A percentile compares a stretch with the other conserved stretches of the same genome.
Conservation (phyloP, 2,329 filamentous ascomycete genomes). For the Magnaporthiopsis poae region DNA sequence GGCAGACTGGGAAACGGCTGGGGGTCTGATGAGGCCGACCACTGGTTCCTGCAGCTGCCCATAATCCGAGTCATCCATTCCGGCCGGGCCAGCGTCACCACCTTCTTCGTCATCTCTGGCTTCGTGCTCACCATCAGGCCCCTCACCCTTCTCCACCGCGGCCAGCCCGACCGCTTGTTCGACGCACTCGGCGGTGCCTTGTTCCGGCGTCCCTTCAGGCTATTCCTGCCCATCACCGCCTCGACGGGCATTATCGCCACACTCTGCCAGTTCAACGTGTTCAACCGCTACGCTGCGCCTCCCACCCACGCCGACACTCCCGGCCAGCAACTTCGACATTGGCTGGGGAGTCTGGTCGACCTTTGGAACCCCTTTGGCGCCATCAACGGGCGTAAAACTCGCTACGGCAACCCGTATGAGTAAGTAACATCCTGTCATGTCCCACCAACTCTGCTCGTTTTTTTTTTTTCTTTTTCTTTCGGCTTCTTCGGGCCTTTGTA, state of each 20-base stretch:
- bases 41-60: constrained; percentile 32
- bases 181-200: constrained; percentile 33
- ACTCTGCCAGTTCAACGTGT: constrained; percentile 18
- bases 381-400: background rate
- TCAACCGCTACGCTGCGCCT: constrained; percentile 10
- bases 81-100: constrained; percentile 37
- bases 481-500: constrained; percentile 24
- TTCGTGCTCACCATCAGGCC: constrained; percentile 37
- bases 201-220: constrained; percentile 37
- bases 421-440: background rate
- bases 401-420: background rate
- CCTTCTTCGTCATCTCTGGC: constrained; percentile 43
- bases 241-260: constrained; percentile 25
- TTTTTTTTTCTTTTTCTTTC: too few relatives aligned
- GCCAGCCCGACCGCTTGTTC: constrained; percentile 27
- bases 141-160: constrained; percentile 29
- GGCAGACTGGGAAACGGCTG: constrained; percentile 23
- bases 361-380: background rate
- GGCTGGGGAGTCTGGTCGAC: constrained; percentile 17
- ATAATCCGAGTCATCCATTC: constrained; percentile 30
- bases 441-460: constrained; percentile 11
- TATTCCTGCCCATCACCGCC: constrained; percentile 36
- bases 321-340: constrained; percentile 20
- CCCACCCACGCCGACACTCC: constrained; percentile 18
- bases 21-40: constrained; percentile 27